Evolutionary conservation across 371 early-diverging fungal genomes (phyloP).

Genomic region (Furculomyces boomerangus): DNA sequence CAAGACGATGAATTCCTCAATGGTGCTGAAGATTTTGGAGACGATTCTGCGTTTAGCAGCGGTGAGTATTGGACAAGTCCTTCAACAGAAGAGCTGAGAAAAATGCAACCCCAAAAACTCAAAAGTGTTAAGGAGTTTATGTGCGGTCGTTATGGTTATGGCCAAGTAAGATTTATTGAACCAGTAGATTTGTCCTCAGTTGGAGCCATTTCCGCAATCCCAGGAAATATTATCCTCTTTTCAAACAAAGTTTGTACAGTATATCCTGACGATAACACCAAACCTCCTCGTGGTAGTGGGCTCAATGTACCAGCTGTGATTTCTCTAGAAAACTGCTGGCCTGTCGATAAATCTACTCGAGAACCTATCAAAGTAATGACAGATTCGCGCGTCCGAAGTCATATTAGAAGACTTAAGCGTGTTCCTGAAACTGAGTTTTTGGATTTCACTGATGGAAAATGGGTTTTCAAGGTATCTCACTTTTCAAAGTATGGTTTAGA

Average conservation of each 20-base stretch:
- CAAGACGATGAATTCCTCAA: not conserved
- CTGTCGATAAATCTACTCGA: slow-evolving; percentile 54
- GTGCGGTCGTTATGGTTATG: slow-evolving; percentile 49
- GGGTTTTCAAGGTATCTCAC: slow-evolving; percentile 77
- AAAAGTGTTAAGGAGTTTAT: slow-evolving; percentile 47
- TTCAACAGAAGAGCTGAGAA: slow-evolving; percentile 28
- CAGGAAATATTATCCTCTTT: slow-evolving; percentile 61
- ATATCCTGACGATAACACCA: slow-evolving; percentile 58
- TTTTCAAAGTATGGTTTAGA: slow-evolving; percentile 66
- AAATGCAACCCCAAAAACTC: slow-evolving; percentile 49
- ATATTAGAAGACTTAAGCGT: slow-evolving; percentile 41
- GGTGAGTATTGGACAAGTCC: slow-evolving; percentile 48
- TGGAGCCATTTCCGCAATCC: slow-evolving; percentile 44
- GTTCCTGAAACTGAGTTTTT: slow-evolving; percentile 57
- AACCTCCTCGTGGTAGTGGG: slow-evolving; percentile 67
- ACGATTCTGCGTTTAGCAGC: slow-evolving; percentile 5
- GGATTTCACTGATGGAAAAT: slow-evolving; percentile 54
- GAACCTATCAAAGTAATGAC: slow-evolving; percentile 40
- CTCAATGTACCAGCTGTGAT: slow-evolving; percentile 78
- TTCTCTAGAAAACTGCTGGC: slow-evolving; percentile 59
- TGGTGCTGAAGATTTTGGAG: not conserved
- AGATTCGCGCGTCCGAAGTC: slow-evolving; percentile 48
- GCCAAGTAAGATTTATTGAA: slow-evolving; percentile 51
- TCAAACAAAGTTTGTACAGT: slow-evolving; percentile 46
- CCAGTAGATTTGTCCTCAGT: slow-evolving; percentile 64